A percentile compares a stretch with the other conserved stretches of the same genome.
These are phyloP conservation scores for Poa annua DNA, from an alignment of 176 grass and related monocot genomes.

Conservation along the genomic window DNA sequence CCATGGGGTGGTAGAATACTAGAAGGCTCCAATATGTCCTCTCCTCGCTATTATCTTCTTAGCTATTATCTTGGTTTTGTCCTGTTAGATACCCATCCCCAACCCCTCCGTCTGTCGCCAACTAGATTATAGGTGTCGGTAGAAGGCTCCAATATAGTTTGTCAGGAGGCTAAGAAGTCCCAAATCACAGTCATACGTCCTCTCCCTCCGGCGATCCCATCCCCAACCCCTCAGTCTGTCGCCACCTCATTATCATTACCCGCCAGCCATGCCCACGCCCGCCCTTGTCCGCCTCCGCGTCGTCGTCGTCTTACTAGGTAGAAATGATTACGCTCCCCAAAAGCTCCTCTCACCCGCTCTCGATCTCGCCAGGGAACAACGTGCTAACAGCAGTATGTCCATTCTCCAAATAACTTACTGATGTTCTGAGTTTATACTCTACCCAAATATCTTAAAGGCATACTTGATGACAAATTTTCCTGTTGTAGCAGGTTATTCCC, in stretches of 20 bases:
- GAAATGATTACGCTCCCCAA: background rate
- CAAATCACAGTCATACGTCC: background rate
- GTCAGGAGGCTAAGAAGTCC: too few relatives aligned
- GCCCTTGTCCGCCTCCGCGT: background rate
- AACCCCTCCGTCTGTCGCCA: too few relatives aligned
- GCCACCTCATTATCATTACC: background rate
- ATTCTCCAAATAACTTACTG: too few relatives aligned
- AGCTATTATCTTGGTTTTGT: too few relatives aligned
- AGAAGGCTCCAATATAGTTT: too few relatives aligned
- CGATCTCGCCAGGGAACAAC: too few relatives aligned
- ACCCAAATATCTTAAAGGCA: background rate
- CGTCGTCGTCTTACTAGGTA: background rate
- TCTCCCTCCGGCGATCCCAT: background rate
- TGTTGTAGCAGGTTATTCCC: constrained; percentile 7
- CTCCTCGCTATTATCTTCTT: too few relatives aligned
- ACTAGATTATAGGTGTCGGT: too few relatives aligned
- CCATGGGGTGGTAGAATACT: too few relatives aligned
- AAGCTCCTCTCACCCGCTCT: background rate
- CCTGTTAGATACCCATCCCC: too few relatives aligned
- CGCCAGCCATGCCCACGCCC: background rate
- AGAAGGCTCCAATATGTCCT: too few relatives aligned
- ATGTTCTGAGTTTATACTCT: background rate
- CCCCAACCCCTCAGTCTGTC: background rate
- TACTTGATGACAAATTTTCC: background rate
- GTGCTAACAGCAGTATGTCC: too few relatives aligned